Percentiles rank a stretch among this genome's conserved stretches.
These are phyloP conservation scores for Cochlearia excelsa DNA, from an alignment of 345 rosid species.

Conservation along the genomic window DNA sequence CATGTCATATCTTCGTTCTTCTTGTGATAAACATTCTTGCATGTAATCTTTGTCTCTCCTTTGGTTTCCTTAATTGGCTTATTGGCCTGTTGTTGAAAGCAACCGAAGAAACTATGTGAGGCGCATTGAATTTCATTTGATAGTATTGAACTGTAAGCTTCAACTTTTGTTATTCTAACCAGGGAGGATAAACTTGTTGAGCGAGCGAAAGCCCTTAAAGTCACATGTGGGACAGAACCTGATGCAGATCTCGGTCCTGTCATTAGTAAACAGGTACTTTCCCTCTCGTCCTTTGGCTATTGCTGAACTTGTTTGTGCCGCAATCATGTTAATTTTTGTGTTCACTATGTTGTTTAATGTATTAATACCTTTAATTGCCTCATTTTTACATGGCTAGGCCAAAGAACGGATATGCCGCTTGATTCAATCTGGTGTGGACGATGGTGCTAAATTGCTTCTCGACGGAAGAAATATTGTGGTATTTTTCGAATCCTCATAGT, in stretches of 20 bases:
- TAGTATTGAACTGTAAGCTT: neutral
- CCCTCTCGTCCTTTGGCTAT: neutral
- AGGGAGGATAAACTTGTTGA: conserved; percentile 79
- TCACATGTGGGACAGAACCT: conserved; percentile 76
- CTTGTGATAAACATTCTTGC: conserved; percentile 4
- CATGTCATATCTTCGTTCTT: neutral
- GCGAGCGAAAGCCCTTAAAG: conserved; percentile 79
- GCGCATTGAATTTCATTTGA: neutral
- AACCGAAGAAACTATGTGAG: conserved; percentile 2
- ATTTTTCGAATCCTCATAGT: conserved; percentile 13
- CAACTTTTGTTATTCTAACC: conserved; percentile 20
- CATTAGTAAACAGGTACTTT: conserved; percentile 75
- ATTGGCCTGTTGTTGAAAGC: conserved; percentile 3
- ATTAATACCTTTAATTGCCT: conserved; percentile 3
- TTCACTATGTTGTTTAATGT: conserved; percentile 1
- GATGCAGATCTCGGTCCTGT: conserved; percentile 96
- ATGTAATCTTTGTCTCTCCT: neutral
- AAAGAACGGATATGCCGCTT: conserved; percentile 76
- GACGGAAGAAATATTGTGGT: conserved; percentile 90
- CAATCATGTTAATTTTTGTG: neutral
- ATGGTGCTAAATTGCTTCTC: conserved; percentile 80
- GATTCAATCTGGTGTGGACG: conserved; percentile 77
- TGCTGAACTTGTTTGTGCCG: neutral
- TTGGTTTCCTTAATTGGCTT: neutral
- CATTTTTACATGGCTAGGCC: conserved; percentile 55